Percentiles rank a stretch among this genome's conserved stretches.
These are phyloP conservation scores for Gentiana dahurica DNA, from an alignment of 257 asterid species.

Conservation along the genomic window DNA sequence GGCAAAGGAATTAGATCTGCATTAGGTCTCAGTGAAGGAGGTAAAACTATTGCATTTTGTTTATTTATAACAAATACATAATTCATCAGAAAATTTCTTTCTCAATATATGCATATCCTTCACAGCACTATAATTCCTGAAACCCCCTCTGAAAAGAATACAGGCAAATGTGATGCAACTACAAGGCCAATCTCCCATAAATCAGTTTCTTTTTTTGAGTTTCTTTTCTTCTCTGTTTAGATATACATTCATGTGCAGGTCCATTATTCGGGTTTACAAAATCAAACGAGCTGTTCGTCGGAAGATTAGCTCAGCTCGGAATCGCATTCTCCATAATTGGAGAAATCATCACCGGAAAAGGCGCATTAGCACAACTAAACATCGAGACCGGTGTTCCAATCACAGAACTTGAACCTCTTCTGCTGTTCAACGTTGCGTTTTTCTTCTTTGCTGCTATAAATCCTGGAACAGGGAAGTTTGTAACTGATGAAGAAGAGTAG, in stretches of 20 bases:
- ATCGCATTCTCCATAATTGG: constrained; percentile 89
- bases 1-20: constrained; percentile 64
- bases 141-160: background rate
- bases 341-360: constrained; percentile 85
- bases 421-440: constrained; percentile 71
- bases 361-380: constrained; percentile 89
- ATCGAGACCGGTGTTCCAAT: constrained; percentile 91
- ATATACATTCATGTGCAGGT: constrained; percentile 29
- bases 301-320: constrained; percentile 89
- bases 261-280: constrained; percentile 91
- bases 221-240: background rate
- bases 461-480: constrained; percentile 81
- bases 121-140: background rate
- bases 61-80: too few species aligned
- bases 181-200: too few species aligned
- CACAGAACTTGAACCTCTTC: constrained; percentile 70
- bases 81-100: too few species aligned
- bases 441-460: constrained; percentile 93
- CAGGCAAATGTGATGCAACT: too few species aligned
- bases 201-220: too few species aligned
- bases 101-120: background rate
- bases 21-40: constrained; percentile 62
- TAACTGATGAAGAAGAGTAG: constrained; percentile 71
- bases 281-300: constrained; percentile 85
- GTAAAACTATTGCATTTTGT: too few species aligned